Evolutionary conservation across 1,284 basidiomycete species (phyloP).

Genomic region (Rhodotorula glutinis): DNA sequence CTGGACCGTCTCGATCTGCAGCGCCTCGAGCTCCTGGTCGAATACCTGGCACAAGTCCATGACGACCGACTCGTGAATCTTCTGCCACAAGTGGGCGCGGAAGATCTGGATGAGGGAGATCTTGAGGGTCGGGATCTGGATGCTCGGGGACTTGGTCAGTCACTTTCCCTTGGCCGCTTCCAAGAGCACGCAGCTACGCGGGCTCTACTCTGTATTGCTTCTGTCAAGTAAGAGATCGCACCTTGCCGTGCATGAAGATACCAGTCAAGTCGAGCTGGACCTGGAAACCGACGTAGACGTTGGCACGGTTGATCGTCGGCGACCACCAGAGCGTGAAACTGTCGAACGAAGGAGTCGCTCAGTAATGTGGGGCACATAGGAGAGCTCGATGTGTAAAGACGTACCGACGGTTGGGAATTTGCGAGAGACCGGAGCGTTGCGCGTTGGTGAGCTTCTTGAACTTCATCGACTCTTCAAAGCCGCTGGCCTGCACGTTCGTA

Average conservation of each 20-base stretch:
- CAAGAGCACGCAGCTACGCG: neutral
- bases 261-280: slow-evolving; percentile 96
- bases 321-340: slow-evolving; percentile 99
- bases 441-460: slow-evolving; percentile 69
- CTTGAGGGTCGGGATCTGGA: slow-evolving; percentile 96
- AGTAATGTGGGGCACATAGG: too few relatives aligned
- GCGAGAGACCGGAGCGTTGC: slow-evolving; percentile 91
- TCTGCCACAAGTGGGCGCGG: slow-evolving; percentile 99
- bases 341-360: too few relatives aligned
- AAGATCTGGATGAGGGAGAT: slow-evolving; percentile 99
- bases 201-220: slow-evolving; percentile 47
- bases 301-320: slow-evolving; percentile 91
- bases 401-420: slow-evolving; percentile 87
- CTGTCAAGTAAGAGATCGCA: neutral
- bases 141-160: slow-evolving; percentile 60
- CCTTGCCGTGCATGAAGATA: slow-evolving; percentile 51
- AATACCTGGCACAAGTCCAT: slow-evolving; percentile 96
- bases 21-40: slow-evolving; percentile 95
- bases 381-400: too few relatives aligned
- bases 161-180: slow-evolving; percentile 53
- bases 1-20: slow-evolving; percentile 98
- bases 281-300: slow-evolving; percentile 99
- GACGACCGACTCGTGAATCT: slow-evolving; percentile 60
- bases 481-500: neutral
- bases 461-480: slow-evolving; percentile 19